These are phyloP conservation scores for Salix arbutifolia DNA, from an alignment of 345 rosid species.

Conservation along the genomic window DNA sequence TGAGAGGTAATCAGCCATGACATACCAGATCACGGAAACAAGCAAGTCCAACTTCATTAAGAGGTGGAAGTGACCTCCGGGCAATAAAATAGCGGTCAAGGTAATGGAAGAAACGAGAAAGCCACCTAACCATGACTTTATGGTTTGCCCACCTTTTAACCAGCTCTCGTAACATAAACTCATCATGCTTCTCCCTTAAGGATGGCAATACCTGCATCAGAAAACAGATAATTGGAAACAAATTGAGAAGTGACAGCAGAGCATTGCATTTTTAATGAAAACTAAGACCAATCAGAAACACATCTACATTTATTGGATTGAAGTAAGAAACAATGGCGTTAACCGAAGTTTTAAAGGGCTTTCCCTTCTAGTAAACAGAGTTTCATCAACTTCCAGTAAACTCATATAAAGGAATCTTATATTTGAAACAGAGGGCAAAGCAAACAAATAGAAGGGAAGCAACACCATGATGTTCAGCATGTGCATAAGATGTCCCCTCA, in stretches of 20 bases:
- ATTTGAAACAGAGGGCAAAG: not conserved
- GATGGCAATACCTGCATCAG: slow-evolving; percentile 42
- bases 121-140: slow-evolving; percentile 54
- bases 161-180: slow-evolving; percentile 50
- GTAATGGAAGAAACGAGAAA: slow-evolving; percentile 47
- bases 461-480: not conserved
- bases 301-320: not conserved
- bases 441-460: not conserved
- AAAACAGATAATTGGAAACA: not conserved
- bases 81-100: slow-evolving; percentile 46
- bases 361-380: not conserved
- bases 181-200: slow-evolving; percentile 38
- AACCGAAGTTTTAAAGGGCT: not conserved
- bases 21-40: slow-evolving; percentile 38
- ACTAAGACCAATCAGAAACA: not conserved
- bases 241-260: not conserved
- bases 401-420: not conserved
- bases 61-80: slow-evolving; percentile 34
- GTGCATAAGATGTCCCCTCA: not conserved
- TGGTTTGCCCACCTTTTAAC: slow-evolving; percentile 50
- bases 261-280: not conserved
- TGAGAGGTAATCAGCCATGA: not conserved
- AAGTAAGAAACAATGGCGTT: not conserved
- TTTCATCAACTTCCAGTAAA: not conserved
- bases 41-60: slow-evolving; percentile 39